Evolutionary conservation across 768 basidiomycete genomes (phyloP).

Genomic region (Rhodotorula taiwanensis): DNA sequence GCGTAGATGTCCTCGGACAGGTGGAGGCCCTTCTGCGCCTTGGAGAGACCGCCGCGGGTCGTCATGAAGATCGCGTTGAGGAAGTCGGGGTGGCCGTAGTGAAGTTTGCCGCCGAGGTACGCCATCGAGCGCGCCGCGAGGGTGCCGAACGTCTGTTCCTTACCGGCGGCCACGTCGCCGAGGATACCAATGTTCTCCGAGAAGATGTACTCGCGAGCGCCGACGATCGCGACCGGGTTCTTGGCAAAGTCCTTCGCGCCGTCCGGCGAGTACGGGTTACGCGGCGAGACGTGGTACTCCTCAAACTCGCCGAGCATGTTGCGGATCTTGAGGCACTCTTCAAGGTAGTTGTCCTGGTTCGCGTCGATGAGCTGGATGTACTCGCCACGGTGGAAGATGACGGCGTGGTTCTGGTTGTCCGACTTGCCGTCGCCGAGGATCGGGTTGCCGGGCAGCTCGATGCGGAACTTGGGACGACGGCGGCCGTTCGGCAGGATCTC

Average conservation of each 20-base stretch:
- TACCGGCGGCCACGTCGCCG: constrained; percentile 95
- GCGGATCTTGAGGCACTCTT: constrained; percentile 98
- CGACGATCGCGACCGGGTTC: constrained; percentile 93
- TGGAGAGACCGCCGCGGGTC: constrained; percentile 95
- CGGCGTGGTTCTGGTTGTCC: constrained; percentile 99
- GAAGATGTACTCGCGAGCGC: constrained; percentile 99
- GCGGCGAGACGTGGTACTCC: constrained; percentile 73
- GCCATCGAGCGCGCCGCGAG: constrained; percentile 91
- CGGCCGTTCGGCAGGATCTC: constrained; percentile 86
- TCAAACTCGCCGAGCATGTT: constrained; percentile 98
- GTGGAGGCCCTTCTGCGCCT: constrained; percentile 98
- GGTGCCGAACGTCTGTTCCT: constrained; percentile 99
- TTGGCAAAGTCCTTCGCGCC: constrained; percentile 60
- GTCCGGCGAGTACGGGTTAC: constrained; percentile 71
- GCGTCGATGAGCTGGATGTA: constrained; percentile 99
- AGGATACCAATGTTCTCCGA: constrained; percentile 99
- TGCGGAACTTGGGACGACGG: constrained; percentile 90
- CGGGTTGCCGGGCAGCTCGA: constrained; percentile 96
- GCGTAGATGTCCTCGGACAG: constrained; percentile 99
- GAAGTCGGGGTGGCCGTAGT: constrained; percentile 99
- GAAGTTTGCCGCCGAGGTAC: constrained; percentile 96
- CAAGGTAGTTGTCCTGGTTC: constrained; percentile 99
- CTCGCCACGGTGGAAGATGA: constrained; percentile 98
- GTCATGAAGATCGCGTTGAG: constrained; percentile 95
- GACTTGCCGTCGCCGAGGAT: constrained; percentile 99